These are phyloP conservation scores for Leccinum obscurum DNA, from an alignment of 768 basidiomycete species.

Conservation along the genomic window DNA sequence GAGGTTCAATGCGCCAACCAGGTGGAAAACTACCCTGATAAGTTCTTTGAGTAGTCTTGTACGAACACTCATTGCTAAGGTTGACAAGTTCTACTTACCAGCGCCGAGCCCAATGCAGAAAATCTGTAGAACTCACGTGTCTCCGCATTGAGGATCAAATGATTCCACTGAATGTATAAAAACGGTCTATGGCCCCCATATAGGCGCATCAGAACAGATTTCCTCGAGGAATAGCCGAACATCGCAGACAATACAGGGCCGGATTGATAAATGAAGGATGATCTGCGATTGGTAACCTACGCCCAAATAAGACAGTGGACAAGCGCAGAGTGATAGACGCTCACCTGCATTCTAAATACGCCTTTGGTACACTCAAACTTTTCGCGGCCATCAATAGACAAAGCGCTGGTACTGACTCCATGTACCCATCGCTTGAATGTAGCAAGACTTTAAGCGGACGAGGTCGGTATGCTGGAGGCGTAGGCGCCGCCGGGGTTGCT, in stretches of 20 bases:
- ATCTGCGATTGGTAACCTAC: constrained; percentile 63
- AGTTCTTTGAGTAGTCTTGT: background rate
- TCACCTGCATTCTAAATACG: constrained; percentile 85
- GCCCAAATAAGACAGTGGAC: constrained; percentile 3
- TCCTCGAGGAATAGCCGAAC: too few species aligned
- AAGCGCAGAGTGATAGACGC: background rate
- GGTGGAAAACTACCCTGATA: background rate
- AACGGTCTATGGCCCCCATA: too few species aligned
- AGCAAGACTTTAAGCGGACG: constrained; percentile 74
- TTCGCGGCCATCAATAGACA: constrained; percentile 82
- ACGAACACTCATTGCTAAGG: background rate
- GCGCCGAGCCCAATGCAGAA: background rate
- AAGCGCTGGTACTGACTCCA: constrained; percentile 87
- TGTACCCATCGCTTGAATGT: constrained; percentile 88
- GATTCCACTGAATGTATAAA: too few species aligned
- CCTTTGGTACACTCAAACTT: constrained; percentile 73
- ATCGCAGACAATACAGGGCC: background rate
- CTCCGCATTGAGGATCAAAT: background rate
- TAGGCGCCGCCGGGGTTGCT: constrained; percentile 4
- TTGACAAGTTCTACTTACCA: background rate
- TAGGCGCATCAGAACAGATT: too few species aligned
- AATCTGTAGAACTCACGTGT: background rate
- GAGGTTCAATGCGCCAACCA: background rate
- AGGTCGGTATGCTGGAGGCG: constrained; percentile 39
- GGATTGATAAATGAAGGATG: constrained; percentile 86